phyloP scores from a whole-genome alignment of 805 yeast genomes.

The Starmerella kuoi region DNA sequence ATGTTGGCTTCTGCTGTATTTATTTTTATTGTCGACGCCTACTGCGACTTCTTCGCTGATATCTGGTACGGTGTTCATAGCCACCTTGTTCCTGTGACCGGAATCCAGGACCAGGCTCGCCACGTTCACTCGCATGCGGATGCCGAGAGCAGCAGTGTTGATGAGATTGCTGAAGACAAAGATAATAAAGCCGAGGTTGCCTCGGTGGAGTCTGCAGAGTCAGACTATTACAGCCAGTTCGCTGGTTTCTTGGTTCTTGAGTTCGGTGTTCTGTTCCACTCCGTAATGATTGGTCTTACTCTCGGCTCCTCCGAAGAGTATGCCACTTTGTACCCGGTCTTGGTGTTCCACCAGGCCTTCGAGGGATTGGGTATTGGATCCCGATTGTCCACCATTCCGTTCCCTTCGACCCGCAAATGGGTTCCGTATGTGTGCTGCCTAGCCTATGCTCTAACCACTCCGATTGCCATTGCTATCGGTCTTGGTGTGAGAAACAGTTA shows the following conservation, averaged over 20 bases:
- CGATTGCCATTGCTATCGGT: slow-evolving; percentile 62
- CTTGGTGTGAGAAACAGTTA: slow-evolving; percentile 54
- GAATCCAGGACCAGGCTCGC: slow-evolving; percentile 1
- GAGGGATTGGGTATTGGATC: slow-evolving; percentile 74
- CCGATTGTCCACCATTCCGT: slow-evolving; percentile 46
- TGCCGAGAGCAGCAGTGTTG: neutral
- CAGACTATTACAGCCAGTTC: slow-evolving; percentile 28
- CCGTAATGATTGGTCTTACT: slow-evolving; percentile 60
- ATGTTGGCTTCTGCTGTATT: slow-evolving; percentile 37
- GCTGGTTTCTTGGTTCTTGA: slow-evolving; percentile 47
- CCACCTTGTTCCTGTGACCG: slow-evolving; percentile 16
- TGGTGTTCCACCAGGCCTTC: slow-evolving; percentile 64
- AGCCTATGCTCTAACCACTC: slow-evolving; percentile 50
- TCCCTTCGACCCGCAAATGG: slow-evolving; percentile 38
- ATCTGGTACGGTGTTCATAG: slow-evolving; percentile 19
- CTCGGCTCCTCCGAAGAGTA: slow-evolving; percentile 56
- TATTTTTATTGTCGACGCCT: slow-evolving; percentile 39
- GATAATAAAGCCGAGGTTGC: neutral
- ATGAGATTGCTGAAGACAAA: neutral
- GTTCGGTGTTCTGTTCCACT: slow-evolving; percentile 64
- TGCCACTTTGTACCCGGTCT: slow-evolving; percentile 48
- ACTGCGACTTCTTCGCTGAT: slow-evolving; percentile 35
- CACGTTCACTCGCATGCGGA: slow-evolving; percentile 10
- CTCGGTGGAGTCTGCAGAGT: slow-evolving; percentile 29
- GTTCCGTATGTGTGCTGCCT: slow-evolving; percentile 42